Base-by-base conservation (phyloP, 495 filamentous ascomycete species). In the Aspergillus steynii region DNA sequence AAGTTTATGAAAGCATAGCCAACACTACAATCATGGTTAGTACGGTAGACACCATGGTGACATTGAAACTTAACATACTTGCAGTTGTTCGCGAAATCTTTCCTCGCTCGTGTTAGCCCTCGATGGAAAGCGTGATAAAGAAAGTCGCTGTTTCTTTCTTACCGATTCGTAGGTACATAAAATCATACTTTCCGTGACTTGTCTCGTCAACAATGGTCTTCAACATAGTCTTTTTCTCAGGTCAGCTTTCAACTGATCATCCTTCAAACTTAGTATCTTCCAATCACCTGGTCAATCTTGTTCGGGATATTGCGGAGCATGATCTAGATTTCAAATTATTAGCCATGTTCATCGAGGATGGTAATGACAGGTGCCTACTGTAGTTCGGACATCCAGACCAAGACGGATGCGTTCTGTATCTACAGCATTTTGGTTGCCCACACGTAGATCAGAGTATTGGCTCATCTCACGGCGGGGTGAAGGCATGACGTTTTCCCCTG, bases 1-100 rank as follows among this genome's bases (percentile, higher is more conserved):
- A 99, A 96, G 71, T 99, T 97, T 74, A 99, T 91, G 76, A 99
- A 99, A 0, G 93, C 95, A 80, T 99, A 99, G 59, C 95, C 95
- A 59, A 99, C 95, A 74, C 93, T 97, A 62, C 15, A 55, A 65
- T 12, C 37, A 63, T 48, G 51, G 56, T 76, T 70, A 80, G 65
- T 74, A 1, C 61, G 56, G 55, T 53, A 49, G 37, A 27, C 5
- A 12, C 27, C n/a, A 14, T 10, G 5, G 25, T 51, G 49, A 12
- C 20, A 56, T 29, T 28, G 26, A 14, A n/a, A 49, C 51, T 27
- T 51, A 29, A 79, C 88, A 72, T 77, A 93, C 91, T 94, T 96
- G 88, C 90, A 93, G 60, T 92, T 87, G 65, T 93, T 91, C 49
- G 86, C 85, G 68, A 96, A 96, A 71, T 96, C 91, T 87, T 49